Evolutionary conservation across 2,329 filamentous ascomycete genomes (phyloP), one percentile per base, ranked within the genome.

Genomic region (Fusarium cicatricum): DNA sequence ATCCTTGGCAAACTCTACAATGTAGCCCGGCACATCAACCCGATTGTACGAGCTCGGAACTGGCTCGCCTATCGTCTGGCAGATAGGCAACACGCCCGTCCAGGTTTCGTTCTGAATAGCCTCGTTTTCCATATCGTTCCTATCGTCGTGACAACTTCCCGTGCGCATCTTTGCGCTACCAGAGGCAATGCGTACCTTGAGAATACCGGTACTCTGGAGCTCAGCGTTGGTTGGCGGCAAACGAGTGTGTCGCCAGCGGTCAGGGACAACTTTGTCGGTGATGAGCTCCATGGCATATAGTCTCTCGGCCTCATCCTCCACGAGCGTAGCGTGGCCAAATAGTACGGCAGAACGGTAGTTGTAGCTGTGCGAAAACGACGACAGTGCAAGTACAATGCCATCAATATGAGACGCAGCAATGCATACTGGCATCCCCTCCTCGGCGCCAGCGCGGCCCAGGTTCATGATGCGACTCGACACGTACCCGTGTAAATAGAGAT

Each of bases 401-500:
- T 96, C 91, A 33, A 96, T 76, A 70, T 89, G 86, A 39, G 86
- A 90, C 1, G 90, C 90, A 17, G 88, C 83, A 29, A 95, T 80
- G 68, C 85, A 89, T 36, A 96, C 77, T 1, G 91, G 90, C 16
- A 96, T 74, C 10, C 88, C 88, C 19, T 62, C 40, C 14, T 57
- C 50, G 1, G 52, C 52, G 17, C 52, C 64, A 3, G 49, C 57
- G 37, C 74, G 66, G 12, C 85, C 80, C 8, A 90, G 73, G 60
- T 88, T 89, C 81, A 94, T 89, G 29, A 97, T 80, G 8, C 92
- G 88, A 1, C 87, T 87, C 55, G 87, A 90, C 65, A 94, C 88
- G 73, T 94, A 96, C 70, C 91, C 91, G 74, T 96, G 92, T 8
- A 96, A 82, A 72, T 96, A 96, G 58, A 89, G 82, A 53, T 92